Evolutionary conservation across 2,329 filamentous ascomycete species (phyloP).

Genomic region (Talaromyces sp.): DNA sequence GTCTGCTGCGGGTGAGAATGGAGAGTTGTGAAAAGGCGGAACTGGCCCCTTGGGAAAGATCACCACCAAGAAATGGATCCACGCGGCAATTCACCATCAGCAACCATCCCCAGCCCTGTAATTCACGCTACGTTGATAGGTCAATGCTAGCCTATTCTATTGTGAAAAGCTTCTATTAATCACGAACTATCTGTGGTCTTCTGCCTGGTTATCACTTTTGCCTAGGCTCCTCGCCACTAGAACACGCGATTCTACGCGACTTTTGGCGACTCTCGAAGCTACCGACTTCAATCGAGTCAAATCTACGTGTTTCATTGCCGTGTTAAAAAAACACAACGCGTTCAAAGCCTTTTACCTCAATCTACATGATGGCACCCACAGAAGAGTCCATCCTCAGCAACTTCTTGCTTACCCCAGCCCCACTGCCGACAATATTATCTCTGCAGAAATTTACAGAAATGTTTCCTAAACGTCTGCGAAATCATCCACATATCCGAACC

Average conservation of each 20-base stretch:
- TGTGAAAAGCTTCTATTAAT: neutral
- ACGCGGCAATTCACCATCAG: constrained; percentile 12
- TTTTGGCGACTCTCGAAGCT: neutral
- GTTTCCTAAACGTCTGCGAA: constrained; percentile 69
- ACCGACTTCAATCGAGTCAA: neutral
- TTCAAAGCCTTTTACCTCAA: neutral
- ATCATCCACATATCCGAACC: constrained; percentile 66
- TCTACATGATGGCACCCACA: constrained; percentile 64
- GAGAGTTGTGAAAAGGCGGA: constrained; percentile 11
- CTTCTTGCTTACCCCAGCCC: constrained; percentile 76
- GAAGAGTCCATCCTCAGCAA: constrained; percentile 75
- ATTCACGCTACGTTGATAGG: no score
- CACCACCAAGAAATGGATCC: constrained; percentile 3
- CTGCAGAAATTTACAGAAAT: constrained; percentile 74
- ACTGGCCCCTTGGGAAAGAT: constrained; percentile 16
- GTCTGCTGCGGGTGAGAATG: neutral
- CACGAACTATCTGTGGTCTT: neutral
- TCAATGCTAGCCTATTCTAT: no score
- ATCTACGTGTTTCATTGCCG: neutral
- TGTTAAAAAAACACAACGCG: neutral
- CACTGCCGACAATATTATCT: constrained; percentile 72
- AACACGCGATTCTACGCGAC: constrained; percentile 2
- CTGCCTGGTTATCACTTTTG: neutral
- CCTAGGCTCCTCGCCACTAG: neutral
- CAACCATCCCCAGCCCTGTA: neutral